Base-by-base conservation (phyloP, 345 rosid species). In the Erucastrum elatum region DNA sequence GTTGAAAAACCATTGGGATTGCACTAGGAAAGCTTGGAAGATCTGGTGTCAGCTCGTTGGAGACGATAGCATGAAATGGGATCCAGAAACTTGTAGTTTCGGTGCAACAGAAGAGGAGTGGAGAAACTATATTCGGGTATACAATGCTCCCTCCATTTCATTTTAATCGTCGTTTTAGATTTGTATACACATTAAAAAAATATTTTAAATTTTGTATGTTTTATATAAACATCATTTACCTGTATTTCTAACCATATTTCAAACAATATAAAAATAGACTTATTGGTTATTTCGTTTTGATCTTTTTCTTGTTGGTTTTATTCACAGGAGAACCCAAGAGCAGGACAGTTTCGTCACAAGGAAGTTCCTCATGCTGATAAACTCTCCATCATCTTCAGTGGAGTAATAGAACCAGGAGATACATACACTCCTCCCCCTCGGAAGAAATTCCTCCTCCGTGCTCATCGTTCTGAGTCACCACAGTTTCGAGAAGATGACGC, bases 21-120 rank as follows among this genome's bases (percentile, higher is more conserved):
- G 71, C 33, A 82, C 83, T 2, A 88, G 86, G 84, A 85, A 83
- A 70, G 80, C 79, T 37, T 84, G 91, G 89, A 88, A 82, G 77
- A 58, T 82, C 66, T 86, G 91, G 87, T 82, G 86, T 74, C 76
- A 86, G 80, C 84, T 88, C n/a, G 71, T 86, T 6, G 77, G 72
- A 10, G 76, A 67, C 46, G 39, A 66, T 53, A 60, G 66, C 59
- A 79, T 87, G 90, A 86, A 83, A 81, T 87, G 90, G 90, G 81
- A 87, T 77, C 83, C 83, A 2, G 68, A 77, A n/a, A 80, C 83
- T 66, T 61, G 77, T 46, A 66, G 62, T 41, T 86, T 86, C 44
- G 85, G 88, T 68, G 86, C 86, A 0, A 78, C 81, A 8, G 84
- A 88, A 12, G 86, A 84, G 71, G 88, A 83, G 5, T 87, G 87